Evolutionary conservation across 2,329 filamentous ascomycete genomes (phyloP).

Genomic region (Paradendryphiella salina): DNA sequence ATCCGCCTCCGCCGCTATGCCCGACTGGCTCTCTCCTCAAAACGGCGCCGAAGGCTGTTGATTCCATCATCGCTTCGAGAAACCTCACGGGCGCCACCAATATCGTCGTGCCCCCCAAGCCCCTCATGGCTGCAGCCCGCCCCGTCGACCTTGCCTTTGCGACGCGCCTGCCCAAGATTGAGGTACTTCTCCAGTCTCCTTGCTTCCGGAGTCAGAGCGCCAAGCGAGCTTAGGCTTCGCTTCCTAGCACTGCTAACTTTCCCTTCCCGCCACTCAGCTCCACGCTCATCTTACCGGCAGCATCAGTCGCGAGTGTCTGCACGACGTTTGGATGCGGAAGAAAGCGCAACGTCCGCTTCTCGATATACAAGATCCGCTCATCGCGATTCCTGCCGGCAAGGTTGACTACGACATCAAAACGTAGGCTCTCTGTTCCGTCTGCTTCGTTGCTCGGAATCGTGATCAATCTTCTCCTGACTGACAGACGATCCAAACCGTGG

Average conservation of each 20-base stretch:
- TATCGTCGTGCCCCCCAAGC: slow-evolving; percentile 6
- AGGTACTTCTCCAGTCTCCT: slow-evolving; percentile 40
- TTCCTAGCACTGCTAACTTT: slow-evolving; percentile 37
- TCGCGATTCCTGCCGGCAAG: slow-evolving; percentile 70
- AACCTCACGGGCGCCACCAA: slow-evolving; percentile 28
- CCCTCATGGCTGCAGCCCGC: slow-evolving; percentile 18
- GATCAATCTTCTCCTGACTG: background rate
- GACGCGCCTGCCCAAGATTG: slow-evolving; percentile 49
- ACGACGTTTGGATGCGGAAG: slow-evolving; percentile 71
- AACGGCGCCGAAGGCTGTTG: slow-evolving; percentile 16
- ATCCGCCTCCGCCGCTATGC: slow-evolving; percentile 21
- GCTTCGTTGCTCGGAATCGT: slow-evolving; percentile 6
- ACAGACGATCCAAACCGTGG: background rate
- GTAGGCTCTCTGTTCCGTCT: slow-evolving; percentile 50
- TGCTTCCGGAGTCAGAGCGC: slow-evolving; percentile 19
- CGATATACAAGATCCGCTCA: slow-evolving; percentile 67
- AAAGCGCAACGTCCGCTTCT: slow-evolving; percentile 56
- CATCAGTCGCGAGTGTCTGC: slow-evolving; percentile 71
- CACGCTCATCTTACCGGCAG: slow-evolving; percentile 81
- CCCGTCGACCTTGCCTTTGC: slow-evolving; percentile 38
- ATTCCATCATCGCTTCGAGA: slow-evolving; percentile 23
- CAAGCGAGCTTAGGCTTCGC: slow-evolving; percentile 30
- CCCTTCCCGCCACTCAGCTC: slow-evolving; percentile 58
- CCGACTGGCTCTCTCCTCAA: slow-evolving; percentile 18
- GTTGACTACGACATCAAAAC: slow-evolving; percentile 70